phyloP scores from a whole-genome alignment of 228 moss, liverwort and hornwort genomes.

The Sphagnum fallax region DNA sequence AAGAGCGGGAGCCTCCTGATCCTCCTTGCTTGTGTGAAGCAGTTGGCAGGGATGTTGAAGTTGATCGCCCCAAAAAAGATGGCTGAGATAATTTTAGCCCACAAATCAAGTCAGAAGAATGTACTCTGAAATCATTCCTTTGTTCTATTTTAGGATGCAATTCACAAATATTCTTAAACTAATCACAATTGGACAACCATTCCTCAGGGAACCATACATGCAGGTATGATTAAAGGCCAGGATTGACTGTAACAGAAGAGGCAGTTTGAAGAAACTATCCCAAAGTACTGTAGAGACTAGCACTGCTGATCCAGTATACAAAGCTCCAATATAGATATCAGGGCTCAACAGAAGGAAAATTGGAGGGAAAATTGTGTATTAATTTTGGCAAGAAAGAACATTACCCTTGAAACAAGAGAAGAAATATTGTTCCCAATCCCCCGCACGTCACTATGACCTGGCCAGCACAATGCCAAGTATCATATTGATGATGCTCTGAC shows the following conservation, averaged over 20 bases:
- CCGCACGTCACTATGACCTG: constrained; percentile 1
- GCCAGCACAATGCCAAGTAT: not conserved
- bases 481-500: not conserved
- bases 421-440: not conserved
- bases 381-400: not conserved
- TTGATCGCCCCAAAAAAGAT: constrained; percentile 67
- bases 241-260: too few species aligned
- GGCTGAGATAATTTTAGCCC: constrained; percentile 27
- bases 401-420: constrained; percentile 4
- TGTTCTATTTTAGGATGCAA: not conserved
- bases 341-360: too few species aligned
- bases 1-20: constrained; percentile 68
- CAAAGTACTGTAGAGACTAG: too few species aligned
- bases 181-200: too few species aligned
- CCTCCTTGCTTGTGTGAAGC: constrained; percentile 54
- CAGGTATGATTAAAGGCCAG: too few species aligned
- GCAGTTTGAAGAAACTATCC: too few species aligned
- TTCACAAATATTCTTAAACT: not conserved
- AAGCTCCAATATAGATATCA: too few species aligned
- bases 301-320: too few species aligned
- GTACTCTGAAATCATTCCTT: too few species aligned
- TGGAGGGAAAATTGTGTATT: too few species aligned
- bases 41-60: constrained; percentile 39
- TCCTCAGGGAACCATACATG: too few species aligned
- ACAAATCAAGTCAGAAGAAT: not conserved